Conservation (phyloP, 179 eudicot species). For the Drosera spatulata region DNA sequence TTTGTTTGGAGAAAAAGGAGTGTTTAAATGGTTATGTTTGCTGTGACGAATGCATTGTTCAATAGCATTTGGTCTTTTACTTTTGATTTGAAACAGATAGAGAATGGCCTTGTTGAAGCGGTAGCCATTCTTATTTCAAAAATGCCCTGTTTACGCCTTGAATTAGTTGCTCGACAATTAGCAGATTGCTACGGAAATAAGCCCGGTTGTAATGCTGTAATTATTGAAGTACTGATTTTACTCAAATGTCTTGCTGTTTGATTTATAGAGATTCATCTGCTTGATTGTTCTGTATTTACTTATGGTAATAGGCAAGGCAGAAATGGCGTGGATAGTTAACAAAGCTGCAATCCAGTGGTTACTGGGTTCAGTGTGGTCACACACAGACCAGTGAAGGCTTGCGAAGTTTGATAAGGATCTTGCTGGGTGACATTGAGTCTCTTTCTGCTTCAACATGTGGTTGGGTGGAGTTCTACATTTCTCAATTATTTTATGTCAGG, state of each 20-base stretch:
- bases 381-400: constrained; percentile 60
- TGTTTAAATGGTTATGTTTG: too few species aligned
- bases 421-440: constrained; percentile 65
- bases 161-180: constrained; percentile 39
- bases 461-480: constrained; percentile 80
- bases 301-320: constrained; percentile 68
- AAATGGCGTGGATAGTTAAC: constrained; percentile 82
- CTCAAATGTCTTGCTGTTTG: too few species aligned
- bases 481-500: constrained; percentile 73
- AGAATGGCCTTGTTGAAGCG: constrained; percentile 97
- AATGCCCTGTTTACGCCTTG: constrained; percentile 83
- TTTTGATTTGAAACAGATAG: constrained; percentile 41
- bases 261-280: constrained; percentile 63
- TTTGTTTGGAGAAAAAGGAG: too few species aligned
- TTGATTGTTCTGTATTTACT: neutral
- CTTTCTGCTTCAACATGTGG: constrained; percentile 57
- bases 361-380: constrained; percentile 89
- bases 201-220: constrained; percentile 82
- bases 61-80: too few species aligned
- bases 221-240: too few species aligned
- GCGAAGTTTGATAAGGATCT: constrained; percentile 69
- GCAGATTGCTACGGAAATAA: constrained; percentile 69
- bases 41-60: too few species aligned
- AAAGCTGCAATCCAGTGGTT: constrained; percentile 88
- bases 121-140: constrained; percentile 80